Conservation (phyloP, 345 rosid genomes). For the Brassica juncea region DNA sequence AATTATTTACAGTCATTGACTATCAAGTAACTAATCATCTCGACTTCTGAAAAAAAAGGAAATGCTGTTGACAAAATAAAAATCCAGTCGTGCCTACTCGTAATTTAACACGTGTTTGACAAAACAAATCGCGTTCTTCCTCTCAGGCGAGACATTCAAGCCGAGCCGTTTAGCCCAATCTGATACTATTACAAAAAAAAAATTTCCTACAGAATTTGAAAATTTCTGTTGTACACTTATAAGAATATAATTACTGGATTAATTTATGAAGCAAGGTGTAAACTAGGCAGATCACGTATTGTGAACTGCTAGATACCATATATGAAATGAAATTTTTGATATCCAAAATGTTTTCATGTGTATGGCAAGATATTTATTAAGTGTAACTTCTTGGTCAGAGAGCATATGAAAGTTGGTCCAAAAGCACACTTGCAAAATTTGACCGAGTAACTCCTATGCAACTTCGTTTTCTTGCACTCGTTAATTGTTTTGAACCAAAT, state of each 20-base stretch:
- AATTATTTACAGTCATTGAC: background rate
- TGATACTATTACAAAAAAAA: too few relatives aligned
- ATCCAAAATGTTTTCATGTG: too few relatives aligned
- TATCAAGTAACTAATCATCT: background rate
- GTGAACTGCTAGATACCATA: too few relatives aligned
- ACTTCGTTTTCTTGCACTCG: background rate
- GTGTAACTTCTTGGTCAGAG: constrained; percentile 13
- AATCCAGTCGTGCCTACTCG: background rate
- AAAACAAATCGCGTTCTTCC: background rate
- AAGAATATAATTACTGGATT: too few relatives aligned
- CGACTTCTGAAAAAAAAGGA: background rate
- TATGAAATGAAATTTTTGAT: too few relatives aligned
- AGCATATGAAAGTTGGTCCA: constrained; percentile 17
- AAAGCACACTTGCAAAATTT: constrained; percentile 14
- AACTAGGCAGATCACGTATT: too few relatives aligned
- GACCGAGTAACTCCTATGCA: constrained; percentile 1
- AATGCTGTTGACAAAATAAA: background rate
- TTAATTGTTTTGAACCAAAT: constrained; percentile 14
- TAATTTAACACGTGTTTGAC: background rate
- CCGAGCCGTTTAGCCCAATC: background rate
- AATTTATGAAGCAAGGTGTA: too few relatives aligned
- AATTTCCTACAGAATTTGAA: too few relatives aligned
- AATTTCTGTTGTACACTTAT: too few relatives aligned
- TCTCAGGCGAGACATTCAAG: background rate
- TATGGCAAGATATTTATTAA: too few relatives aligned